Evolutionary conservation across 2,329 filamentous ascomycete genomes (phyloP).

Genomic region (Cladosporium sp.): DNA sequence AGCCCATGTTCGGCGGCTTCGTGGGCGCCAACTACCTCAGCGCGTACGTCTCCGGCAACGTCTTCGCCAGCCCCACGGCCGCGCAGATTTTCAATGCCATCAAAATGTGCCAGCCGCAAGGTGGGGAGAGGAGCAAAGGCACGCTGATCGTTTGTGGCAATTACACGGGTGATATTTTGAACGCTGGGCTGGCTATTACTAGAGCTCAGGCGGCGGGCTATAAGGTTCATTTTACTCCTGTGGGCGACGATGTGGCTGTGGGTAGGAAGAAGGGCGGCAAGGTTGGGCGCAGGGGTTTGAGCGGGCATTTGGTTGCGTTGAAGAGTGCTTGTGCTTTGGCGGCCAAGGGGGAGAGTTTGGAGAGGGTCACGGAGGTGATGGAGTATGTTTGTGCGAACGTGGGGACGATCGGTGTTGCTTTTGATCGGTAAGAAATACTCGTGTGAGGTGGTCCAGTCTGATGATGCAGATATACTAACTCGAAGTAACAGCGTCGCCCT

Average conservation of each 20-base stretch:
- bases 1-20: slow-evolving; percentile 61
- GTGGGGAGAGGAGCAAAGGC: slow-evolving; percentile 36
- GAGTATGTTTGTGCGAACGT: slow-evolving; percentile 34
- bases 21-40: slow-evolving; percentile 59
- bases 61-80: slow-evolving; percentile 60
- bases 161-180: slow-evolving; percentile 60
- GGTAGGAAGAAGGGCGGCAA: slow-evolving; percentile 51
- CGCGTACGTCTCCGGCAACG: slow-evolving; percentile 56
- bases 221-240: slow-evolving; percentile 54
- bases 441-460: neutral
- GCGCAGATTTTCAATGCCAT: slow-evolving; percentile 59
- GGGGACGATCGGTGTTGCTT: slow-evolving; percentile 33
- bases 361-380: slow-evolving; percentile 33
- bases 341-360: slow-evolving; percentile 27
- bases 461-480: slow-evolving; percentile 9
- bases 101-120: slow-evolving; percentile 49
- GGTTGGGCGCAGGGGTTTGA: slow-evolving; percentile 58
- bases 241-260: slow-evolving; percentile 62
- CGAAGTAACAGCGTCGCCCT: slow-evolving; percentile 27
- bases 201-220: slow-evolving; percentile 53
- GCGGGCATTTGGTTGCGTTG: slow-evolving; percentile 56
- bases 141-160: slow-evolving; percentile 60
- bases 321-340: slow-evolving; percentile 57
- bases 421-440: slow-evolving; percentile 26
- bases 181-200: slow-evolving; percentile 57